Conservation (phyloP, 306 rosid genomes). For the Urtica urens region DNA sequence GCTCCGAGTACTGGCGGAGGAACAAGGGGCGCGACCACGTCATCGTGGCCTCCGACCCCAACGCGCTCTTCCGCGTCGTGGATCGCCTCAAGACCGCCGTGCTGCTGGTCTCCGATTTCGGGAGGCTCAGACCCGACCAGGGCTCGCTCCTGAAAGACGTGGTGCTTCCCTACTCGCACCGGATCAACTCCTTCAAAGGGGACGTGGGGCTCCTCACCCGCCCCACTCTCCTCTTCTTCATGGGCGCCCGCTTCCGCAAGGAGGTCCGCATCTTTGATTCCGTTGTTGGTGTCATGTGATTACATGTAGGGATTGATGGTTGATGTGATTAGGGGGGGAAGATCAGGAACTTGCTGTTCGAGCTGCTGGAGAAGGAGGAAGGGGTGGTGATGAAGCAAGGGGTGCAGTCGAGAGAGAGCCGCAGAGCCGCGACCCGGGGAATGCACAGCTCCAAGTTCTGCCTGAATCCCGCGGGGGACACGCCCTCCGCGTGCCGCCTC, state of each 20-base stretch:
- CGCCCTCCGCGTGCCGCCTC: constrained; percentile 88
- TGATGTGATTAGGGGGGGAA: constrained; percentile 60
- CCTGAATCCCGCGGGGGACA: constrained; percentile 95
- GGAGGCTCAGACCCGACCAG: constrained; percentile 64
- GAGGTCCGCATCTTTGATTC: constrained; percentile 34
- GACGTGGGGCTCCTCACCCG: constrained; percentile 41
- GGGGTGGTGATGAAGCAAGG: constrained; percentile 80
- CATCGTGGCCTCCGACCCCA: constrained; percentile 82
- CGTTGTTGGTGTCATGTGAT: background rate
- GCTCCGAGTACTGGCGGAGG: constrained; percentile 70
- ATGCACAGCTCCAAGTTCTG: constrained; percentile 93
- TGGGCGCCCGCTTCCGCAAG: constrained; percentile 91
- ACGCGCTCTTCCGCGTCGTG: constrained; percentile 58
- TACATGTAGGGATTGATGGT: background rate
- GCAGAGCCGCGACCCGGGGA: constrained; percentile 58
- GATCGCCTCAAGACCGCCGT: constrained; percentile 51
- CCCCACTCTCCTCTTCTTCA: constrained; percentile 64
- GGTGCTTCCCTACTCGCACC: constrained; percentile 73
- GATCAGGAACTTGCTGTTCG: constrained; percentile 72
- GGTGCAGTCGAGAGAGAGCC: constrained; percentile 35
- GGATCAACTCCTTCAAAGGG: constrained; percentile 47
- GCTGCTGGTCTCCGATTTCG: constrained; percentile 74
- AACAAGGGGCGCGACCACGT: constrained; percentile 78
- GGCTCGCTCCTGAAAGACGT: constrained; percentile 85
- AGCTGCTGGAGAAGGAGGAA: constrained; percentile 57